Percentiles rank a stretch among this genome's conserved stretches.
These are phyloP conservation scores for Alternaria burnsii DNA, from an alignment of 2,329 filamentous ascomycete species.

Conservation along the genomic window DNA sequence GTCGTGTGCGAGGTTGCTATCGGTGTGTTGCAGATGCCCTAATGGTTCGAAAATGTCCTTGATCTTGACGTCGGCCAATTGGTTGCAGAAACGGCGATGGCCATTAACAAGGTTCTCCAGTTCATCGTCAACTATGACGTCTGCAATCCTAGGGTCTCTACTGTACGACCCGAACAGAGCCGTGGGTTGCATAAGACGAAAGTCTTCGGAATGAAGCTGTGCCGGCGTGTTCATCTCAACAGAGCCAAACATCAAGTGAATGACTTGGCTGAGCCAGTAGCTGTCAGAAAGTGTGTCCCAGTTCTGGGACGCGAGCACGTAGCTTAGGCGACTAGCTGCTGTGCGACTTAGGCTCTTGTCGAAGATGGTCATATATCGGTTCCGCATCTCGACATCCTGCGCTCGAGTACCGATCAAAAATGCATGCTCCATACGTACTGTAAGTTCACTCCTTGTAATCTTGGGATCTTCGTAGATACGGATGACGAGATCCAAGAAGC, in stretches of 20 bases:
- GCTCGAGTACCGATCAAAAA: slow-evolving; percentile 95
- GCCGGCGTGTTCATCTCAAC: slow-evolving; percentile 84
- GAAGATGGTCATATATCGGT: slow-evolving; percentile 95
- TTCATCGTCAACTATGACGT: slow-evolving; percentile 80
- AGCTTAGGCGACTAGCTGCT: slow-evolving; percentile 85
- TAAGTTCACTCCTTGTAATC: slow-evolving; percentile 92
- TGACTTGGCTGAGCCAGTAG: slow-evolving; percentile 96
- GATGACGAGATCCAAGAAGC: slow-evolving; percentile 95
- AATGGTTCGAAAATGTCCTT: slow-evolving; percentile 91
- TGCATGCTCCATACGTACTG: slow-evolving; percentile 95
- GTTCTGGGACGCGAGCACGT: slow-evolving; percentile 90
- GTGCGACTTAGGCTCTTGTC: slow-evolving; percentile 94
- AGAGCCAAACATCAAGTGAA: slow-evolving; percentile 89
- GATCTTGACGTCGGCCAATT: slow-evolving; percentile 85
- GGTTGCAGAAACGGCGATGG: slow-evolving; percentile 83
- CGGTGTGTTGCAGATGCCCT: slow-evolving; percentile 89
- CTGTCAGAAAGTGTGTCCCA: slow-evolving; percentile 96
- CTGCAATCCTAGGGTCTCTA: slow-evolving; percentile 70
- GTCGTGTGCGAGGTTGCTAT: slow-evolving; percentile 81
- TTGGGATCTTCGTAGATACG: slow-evolving; percentile 98
- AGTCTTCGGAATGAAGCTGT: slow-evolving; percentile 84
- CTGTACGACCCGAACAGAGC: slow-evolving; percentile 76
- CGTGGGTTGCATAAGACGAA: slow-evolving; percentile 77
- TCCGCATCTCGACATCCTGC: slow-evolving; percentile 94
- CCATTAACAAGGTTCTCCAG: slow-evolving; percentile 80